Evolutionary conservation across 805 yeast genomes (phyloP), one percentile per base, ranked within the genome.

Genomic region (Groenewaldozyma tartarivorans): DNA sequence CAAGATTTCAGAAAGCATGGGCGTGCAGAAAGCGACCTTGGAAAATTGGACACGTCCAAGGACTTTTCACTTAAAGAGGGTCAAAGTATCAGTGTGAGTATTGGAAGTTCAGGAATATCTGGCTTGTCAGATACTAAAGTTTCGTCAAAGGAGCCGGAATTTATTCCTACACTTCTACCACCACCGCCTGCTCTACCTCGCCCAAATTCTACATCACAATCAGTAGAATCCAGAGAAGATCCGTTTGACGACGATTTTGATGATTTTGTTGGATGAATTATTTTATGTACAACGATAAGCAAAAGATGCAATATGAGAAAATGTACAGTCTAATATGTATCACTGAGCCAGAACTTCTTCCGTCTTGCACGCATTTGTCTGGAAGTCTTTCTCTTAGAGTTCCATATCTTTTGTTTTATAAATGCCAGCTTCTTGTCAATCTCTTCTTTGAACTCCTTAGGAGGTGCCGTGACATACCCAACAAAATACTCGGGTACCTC

Each of bases 271-370:
- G 45, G 47, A 22, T 42, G 24, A 34, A 36, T 20, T 13, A 24
- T 24, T 20, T 31, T 33, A 32, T 42, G 22, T 38, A 41, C 42
- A 41, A 34, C 16, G 13, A n/a, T 27, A 34, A 18, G 31, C 36
- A 13, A 17, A 7, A 7, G 15, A n/a, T n/a, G n/a, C n/a, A n/a
- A n/a, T n/a, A n/a, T n/a, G n/a, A n/a, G n/a, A n/a, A n/a, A n/a
- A n/a, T n/a, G n/a, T 20, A 20, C 39, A 30, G 21, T 4, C 30
- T 20, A 17, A 26, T 33, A 41, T 18, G 73, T 76, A 47, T 70
- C 77, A 44, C 80, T 67, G 48, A 79, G 72, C 90, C 90, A 80
- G 52, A 68, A 54, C 47, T 69, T 60, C 45, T 68, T 72, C 59
- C 90, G 68, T 60, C 77, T 76, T 46, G 61, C 56, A 51, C 80